Evolutionary conservation across 2,329 filamentous ascomycete genomes (phyloP).

Genomic region (Stagonosporopsis tanaceti): DNA sequence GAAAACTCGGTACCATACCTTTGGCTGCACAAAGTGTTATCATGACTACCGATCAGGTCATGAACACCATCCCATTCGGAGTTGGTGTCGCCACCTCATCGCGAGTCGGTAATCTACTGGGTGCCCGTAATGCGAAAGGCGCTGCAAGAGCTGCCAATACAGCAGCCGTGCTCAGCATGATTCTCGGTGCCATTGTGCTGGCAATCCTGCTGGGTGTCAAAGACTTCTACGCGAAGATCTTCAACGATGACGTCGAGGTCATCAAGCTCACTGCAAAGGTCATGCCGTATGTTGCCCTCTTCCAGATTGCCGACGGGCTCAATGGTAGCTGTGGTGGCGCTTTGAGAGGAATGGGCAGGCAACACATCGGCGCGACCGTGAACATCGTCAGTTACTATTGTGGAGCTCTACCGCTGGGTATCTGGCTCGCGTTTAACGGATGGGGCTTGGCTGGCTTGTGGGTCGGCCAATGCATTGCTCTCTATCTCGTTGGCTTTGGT

Average conservation of each 20-base stretch:
- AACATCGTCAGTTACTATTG: constrained; percentile 87
- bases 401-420: constrained; percentile 80
- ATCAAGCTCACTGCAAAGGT: constrained; percentile 76
- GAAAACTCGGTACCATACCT: constrained; percentile 77
- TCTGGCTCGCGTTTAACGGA: constrained; percentile 84
- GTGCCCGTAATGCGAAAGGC: constrained; percentile 69
- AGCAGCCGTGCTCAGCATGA: constrained; percentile 75
- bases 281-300: constrained; percentile 85
- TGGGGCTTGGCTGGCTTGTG: constrained; percentile 84
- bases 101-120: constrained; percentile 81
- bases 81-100: constrained; percentile 82
- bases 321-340: constrained; percentile 86
- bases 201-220: constrained; percentile 73
- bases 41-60: constrained; percentile 87
- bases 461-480: constrained; percentile 76
- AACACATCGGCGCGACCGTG: constrained; percentile 83
- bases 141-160: constrained; percentile 77
- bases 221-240: constrained; percentile 77
- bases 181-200: constrained; percentile 73
- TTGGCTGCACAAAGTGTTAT: constrained; percentile 87
- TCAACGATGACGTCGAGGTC: constrained; percentile 79
- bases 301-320: constrained; percentile 88
- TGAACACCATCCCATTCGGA: constrained; percentile 87
- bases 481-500: constrained; percentile 79
- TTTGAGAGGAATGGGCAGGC: constrained; percentile 82